These are phyloP conservation scores for Cercospora zeina DNA, from an alignment of 2,329 filamentous ascomycete species.

Conservation along the genomic window DNA sequence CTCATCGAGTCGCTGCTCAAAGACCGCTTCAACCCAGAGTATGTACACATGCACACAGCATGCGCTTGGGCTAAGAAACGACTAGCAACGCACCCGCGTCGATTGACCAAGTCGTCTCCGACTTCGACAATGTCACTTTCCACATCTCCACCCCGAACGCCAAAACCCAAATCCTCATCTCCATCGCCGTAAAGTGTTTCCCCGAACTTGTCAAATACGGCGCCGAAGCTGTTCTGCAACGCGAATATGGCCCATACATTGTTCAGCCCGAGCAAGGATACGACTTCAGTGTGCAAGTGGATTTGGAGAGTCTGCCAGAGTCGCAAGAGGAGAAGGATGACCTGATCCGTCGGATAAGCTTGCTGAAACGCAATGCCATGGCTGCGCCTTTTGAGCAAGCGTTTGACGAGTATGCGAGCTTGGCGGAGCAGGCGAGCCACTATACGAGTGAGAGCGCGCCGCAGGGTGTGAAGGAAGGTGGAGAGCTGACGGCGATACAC, in stretches of 20 bases:
- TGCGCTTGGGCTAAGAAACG: slow-evolving; percentile 34
- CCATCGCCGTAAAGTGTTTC: slow-evolving; percentile 93
- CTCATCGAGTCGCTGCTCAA: slow-evolving; percentile 94
- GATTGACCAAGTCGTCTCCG: slow-evolving; percentile 97
- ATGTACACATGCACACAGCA: slow-evolving; percentile 20
- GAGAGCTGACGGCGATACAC: slow-evolving; percentile 92
- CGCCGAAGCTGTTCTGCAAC: slow-evolving; percentile 83
- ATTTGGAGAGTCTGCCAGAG: slow-evolving; percentile 81
- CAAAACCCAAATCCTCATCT: slow-evolving; percentile 92
- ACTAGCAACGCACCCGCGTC: slow-evolving; percentile 76
- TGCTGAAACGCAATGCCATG: slow-evolving; percentile 98
- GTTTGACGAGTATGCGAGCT: slow-evolving; percentile 84
- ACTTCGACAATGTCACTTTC: slow-evolving; percentile 98
- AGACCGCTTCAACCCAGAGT: slow-evolving; percentile 71
- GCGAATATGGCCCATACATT: slow-evolving; percentile 93
- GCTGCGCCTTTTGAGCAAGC: slow-evolving; percentile 97
- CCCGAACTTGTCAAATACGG: slow-evolving; percentile 89
- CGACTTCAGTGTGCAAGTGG: slow-evolving; percentile 90
- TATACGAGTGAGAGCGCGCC: slow-evolving; percentile 94
- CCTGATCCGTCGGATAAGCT: slow-evolving; percentile 79
- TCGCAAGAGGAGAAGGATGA: slow-evolving; percentile 85
- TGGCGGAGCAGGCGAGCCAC: slow-evolving; percentile 85
- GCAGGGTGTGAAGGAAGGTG: slow-evolving; percentile 83
- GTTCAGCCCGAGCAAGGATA: slow-evolving; percentile 84
- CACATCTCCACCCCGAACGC: slow-evolving; percentile 94